These are phyloP conservation scores for Solanum lycopersicoides DNA, from an alignment of 257 asterid genomes.

Conservation along the genomic window DNA sequence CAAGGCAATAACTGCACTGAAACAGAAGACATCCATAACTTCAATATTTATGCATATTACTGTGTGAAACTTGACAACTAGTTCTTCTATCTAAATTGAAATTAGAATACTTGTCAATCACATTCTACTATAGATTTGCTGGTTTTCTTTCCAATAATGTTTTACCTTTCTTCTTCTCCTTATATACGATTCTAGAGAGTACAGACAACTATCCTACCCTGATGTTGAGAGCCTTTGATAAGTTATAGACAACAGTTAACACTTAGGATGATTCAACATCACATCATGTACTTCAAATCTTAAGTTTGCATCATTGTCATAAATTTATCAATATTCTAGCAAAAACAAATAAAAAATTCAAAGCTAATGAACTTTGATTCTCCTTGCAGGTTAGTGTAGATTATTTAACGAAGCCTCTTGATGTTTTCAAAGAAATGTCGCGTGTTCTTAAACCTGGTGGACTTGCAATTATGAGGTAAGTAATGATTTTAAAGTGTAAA, in stretches of 20 bases:
- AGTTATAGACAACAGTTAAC: not conserved
- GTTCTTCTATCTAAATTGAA: not conserved
- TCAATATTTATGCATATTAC: not conserved
- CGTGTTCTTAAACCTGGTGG: constrained; percentile 92
- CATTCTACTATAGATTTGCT: not conserved
- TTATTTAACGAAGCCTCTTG: constrained; percentile 79
- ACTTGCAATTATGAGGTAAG: constrained; percentile 73
- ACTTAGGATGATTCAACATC: not conserved
- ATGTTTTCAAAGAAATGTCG: constrained; percentile 78
- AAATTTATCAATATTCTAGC: no score
- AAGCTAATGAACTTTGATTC: not conserved
- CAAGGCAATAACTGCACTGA: not conserved
- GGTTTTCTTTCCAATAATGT: not conserved
- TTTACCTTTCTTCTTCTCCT: not conserved
- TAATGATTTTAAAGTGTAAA: not conserved
- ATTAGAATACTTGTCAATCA: not conserved
- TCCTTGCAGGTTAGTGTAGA: constrained; percentile 88
- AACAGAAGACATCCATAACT: not conserved
- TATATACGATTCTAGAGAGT: not conserved
- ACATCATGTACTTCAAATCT: not conserved
- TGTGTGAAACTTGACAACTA: not conserved
- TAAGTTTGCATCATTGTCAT: not conserved
- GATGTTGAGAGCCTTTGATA: not conserved
- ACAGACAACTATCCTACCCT: not conserved
- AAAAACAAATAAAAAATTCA: no score